Conservation (phyloP, 2,329 filamentous ascomycete genomes). For the Paraconiothyrium brasiliense region DNA sequence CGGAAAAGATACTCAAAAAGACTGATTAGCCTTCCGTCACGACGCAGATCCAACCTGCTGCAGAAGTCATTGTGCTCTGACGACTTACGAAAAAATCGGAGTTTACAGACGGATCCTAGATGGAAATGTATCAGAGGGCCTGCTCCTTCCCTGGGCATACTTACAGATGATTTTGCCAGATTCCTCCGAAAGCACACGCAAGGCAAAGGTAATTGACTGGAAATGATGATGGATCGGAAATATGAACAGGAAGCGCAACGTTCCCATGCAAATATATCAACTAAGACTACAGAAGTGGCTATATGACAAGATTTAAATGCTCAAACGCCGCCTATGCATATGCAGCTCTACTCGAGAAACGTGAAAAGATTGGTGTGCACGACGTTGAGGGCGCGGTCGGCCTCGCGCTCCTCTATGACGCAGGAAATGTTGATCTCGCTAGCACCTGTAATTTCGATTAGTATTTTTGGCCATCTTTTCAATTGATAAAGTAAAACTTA, state of each 20-base stretch:
- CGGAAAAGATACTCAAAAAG: not conserved
- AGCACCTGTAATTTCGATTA: conserved; percentile 68
- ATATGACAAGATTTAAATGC: not conserved
- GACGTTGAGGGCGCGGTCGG: conserved; percentile 92
- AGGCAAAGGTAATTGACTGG: not conserved
- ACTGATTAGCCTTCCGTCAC: not conserved
- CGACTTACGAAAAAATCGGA: not conserved
- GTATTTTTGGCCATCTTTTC: not conserved
- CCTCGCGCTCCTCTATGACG: conserved; percentile 91
- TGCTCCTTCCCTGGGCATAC: not conserved
- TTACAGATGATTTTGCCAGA: not conserved
- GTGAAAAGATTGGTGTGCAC: conserved; percentile 97
- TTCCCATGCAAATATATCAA: not conserved
- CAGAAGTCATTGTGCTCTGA: not conserved
- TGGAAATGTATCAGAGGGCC: not conserved
- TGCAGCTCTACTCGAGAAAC: conserved; percentile 75
- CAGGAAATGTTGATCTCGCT: conserved; percentile 99
- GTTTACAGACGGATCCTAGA: not conserved
- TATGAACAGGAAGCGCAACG: not conserved
- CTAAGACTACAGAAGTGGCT: not conserved
- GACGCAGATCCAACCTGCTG: too few relatives aligned
- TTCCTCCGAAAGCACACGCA: not conserved
- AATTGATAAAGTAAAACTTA: conserved; percentile 52
- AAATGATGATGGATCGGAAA: not conserved
- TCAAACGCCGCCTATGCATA: conserved; percentile 38